A percentile compares a stretch with the other conserved stretches of the same genome.
phyloP scores from a whole-genome alignment of 352 stramenopile genomes.

The Globisporangium parvum region DNA sequence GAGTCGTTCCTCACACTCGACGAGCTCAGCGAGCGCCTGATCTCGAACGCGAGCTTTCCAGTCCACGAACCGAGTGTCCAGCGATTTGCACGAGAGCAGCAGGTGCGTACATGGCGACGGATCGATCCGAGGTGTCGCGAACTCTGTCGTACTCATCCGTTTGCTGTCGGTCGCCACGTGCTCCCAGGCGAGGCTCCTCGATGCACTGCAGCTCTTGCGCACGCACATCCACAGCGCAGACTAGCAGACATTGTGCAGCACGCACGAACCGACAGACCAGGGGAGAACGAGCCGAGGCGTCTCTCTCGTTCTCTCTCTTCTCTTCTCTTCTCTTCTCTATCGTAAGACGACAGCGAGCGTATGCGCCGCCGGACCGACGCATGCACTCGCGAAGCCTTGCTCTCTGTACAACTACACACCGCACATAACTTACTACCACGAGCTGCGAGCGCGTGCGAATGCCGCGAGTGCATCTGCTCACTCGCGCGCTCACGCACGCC shows the following conservation, averaged over 20 bases:
- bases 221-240: not conserved
- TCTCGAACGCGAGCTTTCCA: slow-evolving; percentile 25
- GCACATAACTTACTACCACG: too few relatives aligned
- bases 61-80: slow-evolving; percentile 16
- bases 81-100: slow-evolving; percentile 24
- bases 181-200: slow-evolving; percentile 6
- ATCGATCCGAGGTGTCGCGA: not conserved
- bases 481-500: too few relatives aligned
- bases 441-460: too few relatives aligned
- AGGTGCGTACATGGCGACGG: not conserved
- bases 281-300: not conserved
- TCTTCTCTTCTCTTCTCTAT: not conserved
- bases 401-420: too few relatives aligned
- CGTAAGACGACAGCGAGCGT: too few relatives aligned
- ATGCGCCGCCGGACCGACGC: too few relatives aligned
- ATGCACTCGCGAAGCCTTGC: not conserved
- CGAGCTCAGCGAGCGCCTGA: slow-evolving; percentile 22
- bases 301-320: too few relatives aligned
- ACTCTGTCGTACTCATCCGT: not conserved
- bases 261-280: not conserved
- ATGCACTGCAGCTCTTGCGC: slow-evolving; percentile 1
- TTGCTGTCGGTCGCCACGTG: not conserved
- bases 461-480: too few relatives aligned
- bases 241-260: not conserved
- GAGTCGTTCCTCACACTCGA: slow-evolving; percentile 21